Percentiles rank a stretch among this genome's conserved stretches.
These are phyloP conservation scores for Gloeophyllum trabeum DNA, from an alignment of 768 basidiomycete species.

Conservation along the genomic window DNA sequence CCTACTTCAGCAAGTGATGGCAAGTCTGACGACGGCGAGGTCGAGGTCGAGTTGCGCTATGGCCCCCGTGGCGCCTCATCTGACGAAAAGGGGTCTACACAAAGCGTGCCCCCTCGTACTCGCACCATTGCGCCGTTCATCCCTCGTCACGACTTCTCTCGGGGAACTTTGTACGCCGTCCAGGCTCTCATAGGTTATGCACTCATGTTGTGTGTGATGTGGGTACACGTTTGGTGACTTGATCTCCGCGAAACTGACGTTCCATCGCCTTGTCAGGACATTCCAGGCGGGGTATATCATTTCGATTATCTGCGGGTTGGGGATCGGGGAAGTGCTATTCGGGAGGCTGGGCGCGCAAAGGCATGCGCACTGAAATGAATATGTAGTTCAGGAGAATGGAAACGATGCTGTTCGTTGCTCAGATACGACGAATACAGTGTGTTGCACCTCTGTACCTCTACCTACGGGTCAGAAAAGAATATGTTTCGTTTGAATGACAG, in stretches of 20 bases:
- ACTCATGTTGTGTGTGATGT: conserved; percentile 82
- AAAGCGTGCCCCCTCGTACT: too few relatives aligned
- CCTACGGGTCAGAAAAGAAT: too few relatives aligned
- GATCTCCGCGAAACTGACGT: neutral
- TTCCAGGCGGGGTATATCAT: conserved; percentile 75
- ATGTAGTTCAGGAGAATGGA: too few relatives aligned
- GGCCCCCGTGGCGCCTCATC: too few relatives aligned
- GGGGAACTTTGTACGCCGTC: conserved; percentile 53
- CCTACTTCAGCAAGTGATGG: too few relatives aligned
- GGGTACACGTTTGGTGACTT: conserved; percentile 14
- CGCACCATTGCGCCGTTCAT: conserved; percentile 54
- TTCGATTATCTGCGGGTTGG: conserved; percentile 57
- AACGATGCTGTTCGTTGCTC: too few relatives aligned
- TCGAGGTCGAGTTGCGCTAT: conserved; percentile 1
- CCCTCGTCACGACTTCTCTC: conserved; percentile 51
- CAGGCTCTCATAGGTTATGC: conserved; percentile 55
- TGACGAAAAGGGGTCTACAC: too few relatives aligned
- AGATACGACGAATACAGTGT: too few relatives aligned
- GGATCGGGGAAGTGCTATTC: conserved; percentile 65
- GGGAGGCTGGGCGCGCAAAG: conserved; percentile 45
- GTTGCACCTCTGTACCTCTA: too few relatives aligned
- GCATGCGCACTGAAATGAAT: too few relatives aligned
- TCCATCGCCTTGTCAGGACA: conserved; percentile 39
- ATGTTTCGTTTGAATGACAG: too few relatives aligned
- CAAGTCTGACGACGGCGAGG: too few relatives aligned